Evolutionary conservation across 305 asterid genomes (phyloP), one percentile per base, ranked within the genome.

Genomic region (Fraxinus platypoda): DNA sequence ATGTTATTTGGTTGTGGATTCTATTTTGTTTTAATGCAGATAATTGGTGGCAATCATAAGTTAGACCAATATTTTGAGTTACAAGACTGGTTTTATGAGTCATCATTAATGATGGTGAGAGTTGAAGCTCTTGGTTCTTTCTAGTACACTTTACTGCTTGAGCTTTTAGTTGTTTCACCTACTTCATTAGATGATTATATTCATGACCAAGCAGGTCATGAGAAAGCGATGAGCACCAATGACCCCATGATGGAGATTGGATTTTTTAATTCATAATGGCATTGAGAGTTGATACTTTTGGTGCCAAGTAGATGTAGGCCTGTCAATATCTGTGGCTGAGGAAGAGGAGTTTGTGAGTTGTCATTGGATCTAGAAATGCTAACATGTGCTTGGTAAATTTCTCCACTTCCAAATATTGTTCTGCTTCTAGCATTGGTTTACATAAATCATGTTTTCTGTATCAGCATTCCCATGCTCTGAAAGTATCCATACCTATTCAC

Each of bases 91-190:
- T 64, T 64, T 64, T 19, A 25, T 3, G 19, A 26, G 74, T 66
- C 8, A n/a, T 25, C 8, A 12, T 26, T 66, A 8, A 33, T 75
- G 31, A 43, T 9, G 87, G 83, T 81, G 35, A 73, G 75, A 59
- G 68, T 19, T 81, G 74, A 73, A 81, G 57, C 34, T 81, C 33
- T n/a, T 81, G 82, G 75, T 28, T 72, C 73, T 72, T 78, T 52
- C 70, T 38, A 25, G 8, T 82, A 34, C 43, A 74, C 7, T 74
- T 77, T 72, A 2, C 46, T 26, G 54, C 26, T 64, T 41, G n/a
- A 19, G 49, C 2, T 31, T 49, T 4, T 31, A 57, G 23, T n/a
- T 38, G 15, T 15, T 75, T 68, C 23, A 7, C 66, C 2, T 26
- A 11, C 74, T 66, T 25, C 30, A 25, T 71, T 31, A 26, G 41